phyloP scores from a whole-genome alignment of 208 protist species.

The Acanthamoeba lenticulata region DNA sequence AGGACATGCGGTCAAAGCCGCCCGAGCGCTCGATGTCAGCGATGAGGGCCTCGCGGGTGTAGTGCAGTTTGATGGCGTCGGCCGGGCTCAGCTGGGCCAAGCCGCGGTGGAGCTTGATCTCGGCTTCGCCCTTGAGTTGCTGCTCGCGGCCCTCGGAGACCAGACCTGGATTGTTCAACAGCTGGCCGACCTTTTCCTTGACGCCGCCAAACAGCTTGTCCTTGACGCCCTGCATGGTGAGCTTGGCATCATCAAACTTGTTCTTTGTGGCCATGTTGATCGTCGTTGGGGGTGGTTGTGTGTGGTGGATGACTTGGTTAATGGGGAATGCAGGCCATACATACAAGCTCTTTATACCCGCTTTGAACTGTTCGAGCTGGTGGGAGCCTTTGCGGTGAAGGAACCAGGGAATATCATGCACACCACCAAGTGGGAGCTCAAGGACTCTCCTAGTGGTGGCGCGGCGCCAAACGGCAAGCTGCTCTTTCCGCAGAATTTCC shows the following conservation, averaged over 20 bases:
- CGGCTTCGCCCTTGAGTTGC: neutral
- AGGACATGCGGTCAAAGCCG: neutral
- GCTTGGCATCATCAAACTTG: constrained; percentile 23
- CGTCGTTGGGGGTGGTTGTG: neutral
- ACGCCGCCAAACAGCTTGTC: constrained; percentile 54
- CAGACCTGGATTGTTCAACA: neutral
- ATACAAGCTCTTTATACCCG: too few species aligned
- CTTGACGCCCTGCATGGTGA: constrained; percentile 30
- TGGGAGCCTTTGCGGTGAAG: too few species aligned
- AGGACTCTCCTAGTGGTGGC: too few species aligned
- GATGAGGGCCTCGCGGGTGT: neutral
- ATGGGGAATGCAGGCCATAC: neutral
- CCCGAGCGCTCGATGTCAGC: neutral
- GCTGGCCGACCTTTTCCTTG: constrained; percentile 16
- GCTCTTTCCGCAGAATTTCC: too few species aligned
- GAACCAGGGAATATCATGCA: too few species aligned
- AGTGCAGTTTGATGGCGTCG: neutral
- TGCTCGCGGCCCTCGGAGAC: neutral
- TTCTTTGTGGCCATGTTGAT: neutral
- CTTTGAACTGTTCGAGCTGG: too few species aligned
- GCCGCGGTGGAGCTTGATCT: constrained; percentile 11
- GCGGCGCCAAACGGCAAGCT: too few species aligned
- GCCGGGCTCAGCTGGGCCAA: neutral
- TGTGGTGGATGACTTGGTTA: neutral
- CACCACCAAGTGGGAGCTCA: too few species aligned